Evolutionary conservation across 305 asterid species (phyloP).

Genomic region (Solanum hybrid): DNA sequence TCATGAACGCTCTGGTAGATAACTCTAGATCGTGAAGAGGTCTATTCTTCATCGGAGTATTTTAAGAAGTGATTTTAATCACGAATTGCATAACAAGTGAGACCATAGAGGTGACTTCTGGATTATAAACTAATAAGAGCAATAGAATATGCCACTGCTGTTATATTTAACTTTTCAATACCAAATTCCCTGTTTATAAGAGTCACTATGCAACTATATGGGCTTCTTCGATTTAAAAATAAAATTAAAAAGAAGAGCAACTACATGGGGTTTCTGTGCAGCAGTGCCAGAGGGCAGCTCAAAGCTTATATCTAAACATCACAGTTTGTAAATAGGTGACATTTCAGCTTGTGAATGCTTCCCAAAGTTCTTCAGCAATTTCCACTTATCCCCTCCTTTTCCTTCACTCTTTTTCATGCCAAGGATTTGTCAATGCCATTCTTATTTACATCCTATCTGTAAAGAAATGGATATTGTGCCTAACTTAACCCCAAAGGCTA

Average conservation of each 20-base stretch:
- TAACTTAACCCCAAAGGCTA: neutral
- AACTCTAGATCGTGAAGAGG: neutral
- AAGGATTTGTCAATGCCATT: neutral
- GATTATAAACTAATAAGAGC: neutral
- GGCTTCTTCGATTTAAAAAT: neutral
- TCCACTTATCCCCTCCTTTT: neutral
- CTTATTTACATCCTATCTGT: neutral
- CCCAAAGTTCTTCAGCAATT: neutral
- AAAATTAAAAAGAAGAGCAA: neutral
- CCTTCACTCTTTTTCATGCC: neutral
- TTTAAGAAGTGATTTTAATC: neutral
- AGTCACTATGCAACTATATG: slow-evolving; percentile 1
- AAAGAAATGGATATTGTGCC: neutral
- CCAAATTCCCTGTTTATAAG: neutral
- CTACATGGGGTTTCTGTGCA: neutral
- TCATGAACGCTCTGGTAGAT: neutral
- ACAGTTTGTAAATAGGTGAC: neutral
- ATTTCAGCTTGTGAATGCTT: neutral
- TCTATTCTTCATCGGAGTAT: neutral
- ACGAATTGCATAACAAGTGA: neutral
- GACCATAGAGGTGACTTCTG: neutral
- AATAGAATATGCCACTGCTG: neutral
- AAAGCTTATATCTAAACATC: neutral
- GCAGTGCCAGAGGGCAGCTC: neutral
- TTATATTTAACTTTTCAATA: neutral